Base-by-base conservation (phyloP, 208 protist species). In the Leptomonas pyrrhocoris region DNA sequence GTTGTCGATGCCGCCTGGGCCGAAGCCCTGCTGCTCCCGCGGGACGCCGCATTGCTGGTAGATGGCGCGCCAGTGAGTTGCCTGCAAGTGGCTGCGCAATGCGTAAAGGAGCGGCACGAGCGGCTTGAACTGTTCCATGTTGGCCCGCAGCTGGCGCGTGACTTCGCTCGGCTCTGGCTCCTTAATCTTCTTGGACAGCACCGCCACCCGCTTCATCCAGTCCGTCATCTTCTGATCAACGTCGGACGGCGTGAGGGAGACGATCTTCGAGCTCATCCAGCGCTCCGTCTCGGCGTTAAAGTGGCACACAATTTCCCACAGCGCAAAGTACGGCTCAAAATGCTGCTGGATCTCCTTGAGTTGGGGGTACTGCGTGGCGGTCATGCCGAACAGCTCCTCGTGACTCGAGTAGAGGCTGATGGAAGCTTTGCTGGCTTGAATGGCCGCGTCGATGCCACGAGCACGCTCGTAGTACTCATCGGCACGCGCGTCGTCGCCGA, bases 21-120 rank as follows among this genome's bases (percentile, higher is more conserved):
- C 88, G 46, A 92, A 86, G 43, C 83, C 85, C 60, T 96, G 88
- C 74, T 94, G 92, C 70, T 96, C 92, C 34, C 86, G 84, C 7
- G 89, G 81, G 30, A 95, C 74, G 46, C 95, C 95, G 58, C 94
- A 93, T 28, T 74, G 69, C 55, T 96, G 81, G 60, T 88, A 94
- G 69, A 98, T 97, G 57, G 86, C 72, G 21, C 88, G 81, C 97
- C 96, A 98, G 79, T 99, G 97, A n/a, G 79, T 84, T 13, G 93
- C 88, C 69, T 97, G 88, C 34, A 99, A 73, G 66, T 98, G 97
- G 66, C 93, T 97, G 58, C 94, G 89, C 43, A 99, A 80, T 3
- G 93, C 88, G 62, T 95, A 88, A 19, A 99, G 84, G 1, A 98
- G 84, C 7, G 98, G 97, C 50, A 99, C 84, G 77, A 96, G 88